These are phyloP conservation scores for Scheffersomyces lignicola DNA, from an alignment of 1,139 yeast species.

Conservation along the genomic window DNA sequence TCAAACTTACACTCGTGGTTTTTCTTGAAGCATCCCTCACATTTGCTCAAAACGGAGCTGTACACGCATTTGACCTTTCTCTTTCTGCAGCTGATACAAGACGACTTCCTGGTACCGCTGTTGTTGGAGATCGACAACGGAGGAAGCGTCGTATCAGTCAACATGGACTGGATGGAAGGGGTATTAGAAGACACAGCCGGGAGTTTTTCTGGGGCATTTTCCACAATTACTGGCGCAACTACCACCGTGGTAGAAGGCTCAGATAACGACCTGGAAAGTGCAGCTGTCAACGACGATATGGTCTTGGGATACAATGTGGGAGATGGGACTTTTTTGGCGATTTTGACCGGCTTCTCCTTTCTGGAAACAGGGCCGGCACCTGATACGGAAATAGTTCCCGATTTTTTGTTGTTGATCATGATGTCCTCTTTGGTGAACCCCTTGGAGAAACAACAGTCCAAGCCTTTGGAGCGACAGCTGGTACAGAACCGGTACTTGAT, in stretches of 20 bases:
- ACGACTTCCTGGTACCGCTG: constrained; percentile 25
- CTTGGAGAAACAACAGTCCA: constrained; percentile 52
- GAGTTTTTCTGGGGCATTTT: no score
- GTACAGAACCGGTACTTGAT: constrained; percentile 52
- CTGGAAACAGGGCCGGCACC: not conserved
- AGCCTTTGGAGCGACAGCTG: constrained; percentile 45
- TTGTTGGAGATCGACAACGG: constrained; percentile 7
- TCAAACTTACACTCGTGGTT: constrained; percentile 35
- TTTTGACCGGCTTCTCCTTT: constrained; percentile 4
- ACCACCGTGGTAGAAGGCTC: not conserved
- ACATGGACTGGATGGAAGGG: no score
- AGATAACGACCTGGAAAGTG: constrained; percentile 4
- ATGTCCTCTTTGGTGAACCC: constrained; percentile 64
- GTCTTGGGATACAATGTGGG: constrained; percentile 1
- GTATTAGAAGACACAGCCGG: no score
- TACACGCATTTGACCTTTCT: constrained; percentile 40
- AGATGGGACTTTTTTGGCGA: constrained; percentile 1
- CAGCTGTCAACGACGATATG: constrained; percentile 4
- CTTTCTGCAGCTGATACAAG: constrained; percentile 38
- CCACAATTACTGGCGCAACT: no score
- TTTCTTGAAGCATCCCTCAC: constrained; percentile 41
- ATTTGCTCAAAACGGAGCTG: constrained; percentile 26
- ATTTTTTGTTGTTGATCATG: constrained; percentile 21
- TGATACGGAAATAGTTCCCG: constrained; percentile 1
- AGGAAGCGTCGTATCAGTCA: no score